Conservation (phyloP, 139 green algal genomes). For the Coelastrella sp. region DNA sequence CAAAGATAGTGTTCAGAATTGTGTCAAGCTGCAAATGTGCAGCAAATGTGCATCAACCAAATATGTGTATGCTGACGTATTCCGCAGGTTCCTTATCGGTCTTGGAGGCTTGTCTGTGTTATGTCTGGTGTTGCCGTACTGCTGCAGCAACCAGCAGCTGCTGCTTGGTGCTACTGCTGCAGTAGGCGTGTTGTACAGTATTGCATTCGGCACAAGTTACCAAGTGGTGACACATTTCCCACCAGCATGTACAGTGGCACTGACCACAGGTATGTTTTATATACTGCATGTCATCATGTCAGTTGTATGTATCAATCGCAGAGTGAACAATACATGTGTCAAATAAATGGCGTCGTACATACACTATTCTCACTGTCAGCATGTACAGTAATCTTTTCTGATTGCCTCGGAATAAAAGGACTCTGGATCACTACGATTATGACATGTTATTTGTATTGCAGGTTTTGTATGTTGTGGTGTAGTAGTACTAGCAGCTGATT, state of each 20-base stretch:
- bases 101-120: slow-evolving; percentile 57
- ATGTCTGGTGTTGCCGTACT: slow-evolving; percentile 48
- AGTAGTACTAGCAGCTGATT: slow-evolving; percentile 61
- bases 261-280: slow-evolving; percentile 69
- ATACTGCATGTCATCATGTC: no score
- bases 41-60: no score
- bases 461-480: slow-evolving; percentile 66
- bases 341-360: no score
- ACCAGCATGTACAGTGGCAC: slow-evolving; percentile 51
- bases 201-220: slow-evolving; percentile 67
- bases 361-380: no score
- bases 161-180: slow-evolving; percentile 54
- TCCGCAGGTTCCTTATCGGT: slow-evolving; percentile 46
- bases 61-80: no score
- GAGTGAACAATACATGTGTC: no score
- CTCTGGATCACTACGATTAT: neutral
- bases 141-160: neutral
- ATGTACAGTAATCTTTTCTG: no score
- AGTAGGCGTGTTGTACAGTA: slow-evolving; percentile 61
- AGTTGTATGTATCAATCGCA: neutral
- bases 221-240: slow-evolving; percentile 61
- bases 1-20: no score
- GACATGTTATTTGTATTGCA: neutral
- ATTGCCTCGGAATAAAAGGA: no score
- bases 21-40: no score